phyloP scores from a whole-genome alignment of 2,329 filamentous ascomycete species.

The Fusarium ambrosium region DNA sequence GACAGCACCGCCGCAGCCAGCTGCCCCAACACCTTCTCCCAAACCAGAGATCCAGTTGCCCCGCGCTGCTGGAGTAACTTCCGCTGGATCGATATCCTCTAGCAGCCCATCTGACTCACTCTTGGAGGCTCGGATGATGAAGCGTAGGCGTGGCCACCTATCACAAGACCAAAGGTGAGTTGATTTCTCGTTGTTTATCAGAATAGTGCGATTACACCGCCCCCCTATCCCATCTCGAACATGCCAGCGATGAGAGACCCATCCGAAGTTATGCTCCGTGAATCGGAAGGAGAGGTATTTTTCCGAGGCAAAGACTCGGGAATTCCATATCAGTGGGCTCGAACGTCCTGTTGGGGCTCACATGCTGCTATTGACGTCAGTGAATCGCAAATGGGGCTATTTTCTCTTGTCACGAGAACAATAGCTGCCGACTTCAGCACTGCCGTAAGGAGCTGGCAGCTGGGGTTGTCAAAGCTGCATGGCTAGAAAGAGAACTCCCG shows the following conservation, averaged over 20 bases:
- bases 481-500: slow-evolving; percentile 7
- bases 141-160: slow-evolving; percentile 39
- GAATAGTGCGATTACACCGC: neutral
- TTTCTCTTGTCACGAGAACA: slow-evolving; percentile 11
- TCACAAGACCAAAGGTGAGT: slow-evolving; percentile 44
- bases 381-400: slow-evolving; percentile 20
- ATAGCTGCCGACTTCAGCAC: slow-evolving; percentile 1
- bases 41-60: slow-evolving; percentile 25
- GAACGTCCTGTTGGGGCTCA: neutral
- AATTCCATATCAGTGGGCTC: neutral
- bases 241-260: neutral
- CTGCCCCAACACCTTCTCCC: slow-evolving; percentile 18
- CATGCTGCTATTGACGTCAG: neutral
- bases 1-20: slow-evolving; percentile 26
- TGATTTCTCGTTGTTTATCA: neutral
- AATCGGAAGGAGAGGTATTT: neutral
- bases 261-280: neutral
- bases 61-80: neutral
- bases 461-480: slow-evolving; percentile 3
- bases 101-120: slow-evolving; percentile 31
- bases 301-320: neutral
- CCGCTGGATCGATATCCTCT: slow-evolving; percentile 7
- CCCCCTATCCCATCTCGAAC: neutral
- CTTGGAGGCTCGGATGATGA: slow-evolving; percentile 34
- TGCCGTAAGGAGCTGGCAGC: slow-evolving; percentile 2